phyloP scores from a whole-genome alignment of 2,329 filamentous ascomycete genomes.

The Aspergillaceae sp. region DNA sequence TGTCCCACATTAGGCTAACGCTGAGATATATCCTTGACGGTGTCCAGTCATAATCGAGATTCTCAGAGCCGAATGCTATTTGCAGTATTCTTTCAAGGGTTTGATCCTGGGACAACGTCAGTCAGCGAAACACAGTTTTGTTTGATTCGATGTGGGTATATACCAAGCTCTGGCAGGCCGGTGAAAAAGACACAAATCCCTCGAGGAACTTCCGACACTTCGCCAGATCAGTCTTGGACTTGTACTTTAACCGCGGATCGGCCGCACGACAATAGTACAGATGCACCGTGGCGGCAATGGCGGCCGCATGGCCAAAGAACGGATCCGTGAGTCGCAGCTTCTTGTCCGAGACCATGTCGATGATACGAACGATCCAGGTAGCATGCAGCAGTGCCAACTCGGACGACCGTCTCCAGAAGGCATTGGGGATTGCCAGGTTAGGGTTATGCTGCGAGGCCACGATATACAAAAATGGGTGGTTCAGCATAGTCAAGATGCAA shows the following conservation, averaged over 20 bases:
- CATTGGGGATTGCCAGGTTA: slow-evolving; percentile 46
- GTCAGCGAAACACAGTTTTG: no score
- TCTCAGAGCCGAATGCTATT: slow-evolving; percentile 43
- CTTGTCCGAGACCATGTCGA: slow-evolving; percentile 48
- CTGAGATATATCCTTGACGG: slow-evolving; percentile 47
- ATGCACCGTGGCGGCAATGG: slow-evolving; percentile 47
- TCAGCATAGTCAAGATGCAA: slow-evolving; percentile 43
- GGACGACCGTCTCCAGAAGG: slow-evolving; percentile 46
- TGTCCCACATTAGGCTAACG: slow-evolving; percentile 47
- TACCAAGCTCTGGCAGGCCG: slow-evolving; percentile 41
- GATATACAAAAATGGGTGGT: slow-evolving; percentile 48
- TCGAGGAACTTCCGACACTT: slow-evolving; percentile 45
- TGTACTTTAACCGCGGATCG: slow-evolving; percentile 41
- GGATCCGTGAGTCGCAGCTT: slow-evolving; percentile 43
- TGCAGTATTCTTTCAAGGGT: slow-evolving; percentile 43
- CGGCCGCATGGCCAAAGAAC: slow-evolving; percentile 45
- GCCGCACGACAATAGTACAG: slow-evolving; percentile 48
- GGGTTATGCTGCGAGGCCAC: slow-evolving; percentile 45
- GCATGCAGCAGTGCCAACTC: slow-evolving; percentile 45
- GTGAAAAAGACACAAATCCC: slow-evolving; percentile 40
- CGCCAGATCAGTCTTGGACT: slow-evolving; percentile 45
- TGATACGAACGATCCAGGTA: slow-evolving; percentile 48
- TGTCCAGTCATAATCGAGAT: slow-evolving; percentile 45
- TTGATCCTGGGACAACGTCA: slow-evolving; percentile 29
- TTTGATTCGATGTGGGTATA: slow-evolving; percentile 7